A percentile compares a stretch with the other conserved stretches of the same genome.
Evolutionary conservation across 768 basidiomycete genomes (phyloP).

Genomic region (Pulveroboletus sp.): DNA sequence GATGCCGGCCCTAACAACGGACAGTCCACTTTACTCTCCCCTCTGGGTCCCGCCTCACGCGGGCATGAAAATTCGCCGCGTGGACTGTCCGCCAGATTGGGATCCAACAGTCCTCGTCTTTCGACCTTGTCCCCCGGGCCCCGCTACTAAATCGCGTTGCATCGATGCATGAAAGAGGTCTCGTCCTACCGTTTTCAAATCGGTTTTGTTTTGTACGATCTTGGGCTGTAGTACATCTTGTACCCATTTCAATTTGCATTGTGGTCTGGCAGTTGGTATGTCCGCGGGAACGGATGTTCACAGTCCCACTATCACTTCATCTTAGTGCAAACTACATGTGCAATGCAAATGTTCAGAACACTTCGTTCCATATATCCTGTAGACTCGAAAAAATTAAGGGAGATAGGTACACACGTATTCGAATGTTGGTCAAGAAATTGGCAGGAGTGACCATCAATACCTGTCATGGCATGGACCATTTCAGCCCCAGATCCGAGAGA

Average conservation of each 20-base stretch:
- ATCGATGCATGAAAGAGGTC: not conserved
- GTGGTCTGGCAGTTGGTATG: too few species aligned
- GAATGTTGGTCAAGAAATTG: too few species aligned
- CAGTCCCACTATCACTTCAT: too few species aligned
- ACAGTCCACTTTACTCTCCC: slow-evolving; percentile 9
- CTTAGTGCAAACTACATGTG: too few species aligned
- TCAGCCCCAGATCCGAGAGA: too few species aligned
- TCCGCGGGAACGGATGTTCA: too few species aligned
- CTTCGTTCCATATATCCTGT: too few species aligned
- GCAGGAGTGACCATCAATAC: too few species aligned
- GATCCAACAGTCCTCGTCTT: slow-evolving; percentile 12
- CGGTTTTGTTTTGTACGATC: not conserved
- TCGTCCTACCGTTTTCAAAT: not conserved
- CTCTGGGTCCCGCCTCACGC: not conserved
- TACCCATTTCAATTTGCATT: not conserved
- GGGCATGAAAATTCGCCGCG: slow-evolving; percentile 12
- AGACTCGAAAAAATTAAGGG: too few species aligned
- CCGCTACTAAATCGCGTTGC: slow-evolving; percentile 7
- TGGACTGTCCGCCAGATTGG: slow-evolving; percentile 6
- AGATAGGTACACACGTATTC: too few species aligned
- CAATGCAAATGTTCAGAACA: too few species aligned
- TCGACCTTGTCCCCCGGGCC: slow-evolving; percentile 2
- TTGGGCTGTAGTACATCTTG: not conserved
- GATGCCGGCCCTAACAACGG: slow-evolving; percentile 3
- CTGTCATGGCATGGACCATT: too few species aligned